Base-by-base conservation (phyloP, 1,284 basidiomycete genomes). In the Tilletiopsis washingtonensis region DNA sequence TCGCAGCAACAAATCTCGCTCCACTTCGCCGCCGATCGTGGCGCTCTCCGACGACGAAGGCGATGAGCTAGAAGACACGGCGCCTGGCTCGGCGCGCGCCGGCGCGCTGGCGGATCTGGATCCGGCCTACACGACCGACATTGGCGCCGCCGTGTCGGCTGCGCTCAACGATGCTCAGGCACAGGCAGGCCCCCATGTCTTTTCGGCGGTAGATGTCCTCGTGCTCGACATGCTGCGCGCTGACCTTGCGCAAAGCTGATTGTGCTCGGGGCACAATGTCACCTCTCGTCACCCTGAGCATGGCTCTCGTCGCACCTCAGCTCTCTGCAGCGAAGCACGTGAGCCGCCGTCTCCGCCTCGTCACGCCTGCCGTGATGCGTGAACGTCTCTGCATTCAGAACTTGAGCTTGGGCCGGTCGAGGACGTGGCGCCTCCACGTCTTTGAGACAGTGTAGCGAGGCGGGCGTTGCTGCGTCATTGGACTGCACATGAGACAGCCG, bases 191-290 rank as follows among this genome's bases (percentile, higher is more conserved):
- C 51, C 59, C 1, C 42, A 21, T 4, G 25, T 23, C 0, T 58
- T 73, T 21, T 40, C 49, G 4, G 43, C 41, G 11, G 51, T 54
- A 46, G 70, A 73, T 49, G 60, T 62, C 14, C 41, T 71, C 12
- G 59, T 73, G 1, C 53, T 73, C 25, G 62, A 69, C 26, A 56
- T 68, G 47, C 57, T 72, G 40, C 53, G 59, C 12, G 55, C 54
- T 17, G 68, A 69, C 40, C 57, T 71, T 15, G 32, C 24, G 21
- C 5, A 43, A 21, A n/a, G n/a, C n/a, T n/a, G n/a, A n/a, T n/a
- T n/a, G n/a, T n/a, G n/a, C n/a, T n/a, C n/a, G n/a, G n/a, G n/a
- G n/a, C n/a, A n/a, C n/a, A n/a, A n/a, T n/a, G n/a, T n/a, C n/a
- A n/a, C n/a, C n/a, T n/a, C n/a, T n/a, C n/a, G n/a, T n/a, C n/a